Conservation (phyloP, 1,139 yeast genomes). For the Saccharomyces pastorianus region DNA sequence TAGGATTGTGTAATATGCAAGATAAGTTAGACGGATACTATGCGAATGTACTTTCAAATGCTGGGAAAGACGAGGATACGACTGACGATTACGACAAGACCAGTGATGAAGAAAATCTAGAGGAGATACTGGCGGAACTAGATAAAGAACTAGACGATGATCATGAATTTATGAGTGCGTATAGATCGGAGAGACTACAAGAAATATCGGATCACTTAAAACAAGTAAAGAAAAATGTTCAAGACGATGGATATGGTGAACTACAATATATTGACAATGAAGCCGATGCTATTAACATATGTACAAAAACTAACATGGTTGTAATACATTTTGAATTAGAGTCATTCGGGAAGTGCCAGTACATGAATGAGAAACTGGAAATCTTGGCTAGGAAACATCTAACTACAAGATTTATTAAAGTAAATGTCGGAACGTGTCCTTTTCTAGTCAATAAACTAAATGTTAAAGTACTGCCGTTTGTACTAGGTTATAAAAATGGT, state of each 20-base stretch:
- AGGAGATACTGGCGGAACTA: constrained; percentile 46
- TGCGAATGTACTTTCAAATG: neutral
- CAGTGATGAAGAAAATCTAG: constrained; percentile 39
- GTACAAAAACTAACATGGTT: constrained; percentile 36
- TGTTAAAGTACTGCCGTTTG: constrained; percentile 64
- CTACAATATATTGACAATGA: constrained; percentile 41
- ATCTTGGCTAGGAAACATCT: constrained; percentile 51
- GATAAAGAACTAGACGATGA: constrained; percentile 58
- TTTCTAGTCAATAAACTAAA: constrained; percentile 57
- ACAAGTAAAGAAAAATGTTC: constrained; percentile 34
- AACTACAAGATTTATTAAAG: constrained; percentile 44
- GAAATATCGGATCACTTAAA: constrained; percentile 45
- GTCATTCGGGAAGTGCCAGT: constrained; percentile 49
- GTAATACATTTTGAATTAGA: constrained; percentile 63
- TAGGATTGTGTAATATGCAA: neutral
- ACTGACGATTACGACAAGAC: constrained; percentile 17
- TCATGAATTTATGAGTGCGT: constrained; percentile 48
- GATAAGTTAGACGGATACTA: neutral
- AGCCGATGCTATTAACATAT: constrained; percentile 46
- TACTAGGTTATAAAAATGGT: constrained; percentile 54
- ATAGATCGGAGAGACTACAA: constrained; percentile 60
- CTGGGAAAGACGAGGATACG: neutral
- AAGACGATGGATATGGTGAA: constrained; percentile 37
- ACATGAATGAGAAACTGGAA: constrained; percentile 46
- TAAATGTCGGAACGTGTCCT: constrained; percentile 62